Base-by-base conservation (phyloP, 352 stramenopile species). In the Phytophthora multivora region DNA sequence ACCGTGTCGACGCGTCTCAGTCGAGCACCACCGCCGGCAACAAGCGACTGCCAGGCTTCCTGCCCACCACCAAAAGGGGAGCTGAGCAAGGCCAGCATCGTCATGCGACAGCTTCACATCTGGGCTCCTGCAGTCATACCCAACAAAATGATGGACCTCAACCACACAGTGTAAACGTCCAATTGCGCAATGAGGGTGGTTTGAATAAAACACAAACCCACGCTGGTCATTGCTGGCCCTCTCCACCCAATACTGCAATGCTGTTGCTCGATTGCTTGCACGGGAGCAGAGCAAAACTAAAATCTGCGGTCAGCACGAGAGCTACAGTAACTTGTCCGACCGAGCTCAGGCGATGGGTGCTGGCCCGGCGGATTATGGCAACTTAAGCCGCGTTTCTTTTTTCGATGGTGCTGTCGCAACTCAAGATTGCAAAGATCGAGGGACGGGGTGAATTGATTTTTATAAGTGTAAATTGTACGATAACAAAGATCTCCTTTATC, bases 381-480 rank as follows among this genome's bases (percentile, higher is more conserved):
- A 61, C 54, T 54, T 61, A 55, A 42, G 13, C 23, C 26, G 28
- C 36, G 46, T 63, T 63, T 63, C 56, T 63, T 49, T 61, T 55
- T 56, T 59, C 51, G 40, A 12, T 36, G 39, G 38, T 35, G 6
- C 25, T 26, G n/a, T 8, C 18, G 42, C 51, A 59, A 59, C 26
- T 4, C 31, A 43, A 52, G 8, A 7, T 11, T 13, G 46, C 8
- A 39, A 28, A 7, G 33, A 45, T 46, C 2, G 6, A 35, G 25
- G 41, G 42, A 53, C 41, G 53, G 53, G 54, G 39, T 23, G 41
- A 50, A 25, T 5, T 0, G n/a, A 1, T 1, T 8, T 3, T 13
- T 0, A 15, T 11, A 15, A 18, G 1, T 30, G 35, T 23, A 39
- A 39, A 39, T 39, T 1, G 26, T 39, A 39, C 33, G 0, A 16